A percentile compares a stretch with the other conserved stretches of the same genome.
Evolutionary conservation across 345 rosid genomes (phyloP).

Genomic region (Syzygium oleosum): DNA sequence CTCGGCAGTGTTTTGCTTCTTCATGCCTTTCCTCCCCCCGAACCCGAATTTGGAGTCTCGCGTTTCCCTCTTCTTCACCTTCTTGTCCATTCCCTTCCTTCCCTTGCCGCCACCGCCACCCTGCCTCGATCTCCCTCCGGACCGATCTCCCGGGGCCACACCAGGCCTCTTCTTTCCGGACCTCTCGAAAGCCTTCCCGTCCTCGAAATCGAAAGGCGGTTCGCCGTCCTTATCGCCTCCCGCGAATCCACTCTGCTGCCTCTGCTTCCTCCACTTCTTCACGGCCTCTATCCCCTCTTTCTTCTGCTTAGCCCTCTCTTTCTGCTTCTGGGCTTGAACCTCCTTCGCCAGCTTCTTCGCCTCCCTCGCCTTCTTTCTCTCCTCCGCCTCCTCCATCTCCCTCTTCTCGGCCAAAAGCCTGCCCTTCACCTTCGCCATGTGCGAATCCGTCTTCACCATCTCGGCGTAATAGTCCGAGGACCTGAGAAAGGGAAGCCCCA

Average conservation of each 20-base stretch:
- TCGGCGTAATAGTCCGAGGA: constrained; percentile 79
- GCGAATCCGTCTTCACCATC: constrained; percentile 75
- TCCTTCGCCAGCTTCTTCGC: constrained; percentile 71
- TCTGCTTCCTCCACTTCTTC: constrained; percentile 84
- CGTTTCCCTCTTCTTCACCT: constrained; percentile 2
- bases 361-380: constrained; percentile 85
- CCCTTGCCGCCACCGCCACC: not conserved
- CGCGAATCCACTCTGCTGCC: constrained; percentile 74
- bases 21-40: constrained; percentile 14
- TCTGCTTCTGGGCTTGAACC: constrained; percentile 75
- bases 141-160: constrained; percentile 12
- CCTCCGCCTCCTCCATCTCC: constrained; percentile 70
- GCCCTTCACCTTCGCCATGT: constrained; percentile 84
- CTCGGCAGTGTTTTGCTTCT: constrained; percentile 16
- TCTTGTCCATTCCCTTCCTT: constrained; percentile 3
- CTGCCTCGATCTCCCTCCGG: not conserved
- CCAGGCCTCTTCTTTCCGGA: constrained; percentile 59
- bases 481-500: constrained; percentile 67
- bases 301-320: constrained; percentile 65
- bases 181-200: constrained; percentile 48
- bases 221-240: constrained; percentile 39
- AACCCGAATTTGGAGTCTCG: constrained; percentile 13
- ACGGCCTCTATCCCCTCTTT: constrained; percentile 67
- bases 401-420: constrained; percentile 60
- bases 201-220: constrained; percentile 51